Evolutionary conservation across 352 stramenopile genomes (phyloP).

Genomic region (Phytophthora aleatoria): DNA sequence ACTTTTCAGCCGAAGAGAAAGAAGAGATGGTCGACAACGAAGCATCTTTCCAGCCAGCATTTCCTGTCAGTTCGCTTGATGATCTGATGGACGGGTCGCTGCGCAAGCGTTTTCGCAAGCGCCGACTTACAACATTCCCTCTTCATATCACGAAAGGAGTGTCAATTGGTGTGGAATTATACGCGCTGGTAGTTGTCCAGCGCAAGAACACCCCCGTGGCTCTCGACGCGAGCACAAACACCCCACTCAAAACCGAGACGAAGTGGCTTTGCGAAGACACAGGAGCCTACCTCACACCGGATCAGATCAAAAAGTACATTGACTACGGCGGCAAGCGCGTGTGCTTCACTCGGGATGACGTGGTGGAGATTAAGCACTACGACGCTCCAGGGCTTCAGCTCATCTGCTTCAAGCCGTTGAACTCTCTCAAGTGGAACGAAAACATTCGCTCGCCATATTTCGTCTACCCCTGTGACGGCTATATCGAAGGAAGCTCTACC

Average conservation of each 20-base stretch:
- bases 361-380: conserved; percentile 83
- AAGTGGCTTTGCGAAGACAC: conserved; percentile 90
- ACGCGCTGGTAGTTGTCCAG: conserved; percentile 63
- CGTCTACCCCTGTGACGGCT: conserved; percentile 77
- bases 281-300: conserved; percentile 65
- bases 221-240: conserved; percentile 76
- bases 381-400: conserved; percentile 73
- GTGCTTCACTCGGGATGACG: conserved; percentile 81
- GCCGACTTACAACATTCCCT: conserved; percentile 66
- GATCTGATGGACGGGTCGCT: conserved; percentile 79
- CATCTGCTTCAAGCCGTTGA: conserved; percentile 79
- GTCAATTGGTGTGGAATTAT: conserved; percentile 81
- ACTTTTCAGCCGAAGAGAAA: conserved; percentile 44
- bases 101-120: conserved; percentile 83
- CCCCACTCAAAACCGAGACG: conserved; percentile 75
- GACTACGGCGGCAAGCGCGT: conserved; percentile 76
- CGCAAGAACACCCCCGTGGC: conserved; percentile 63
- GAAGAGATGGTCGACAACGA: conserved; percentile 33
- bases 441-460: conserved; percentile 84
- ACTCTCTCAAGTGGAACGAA: conserved; percentile 63
- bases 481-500: conserved; percentile 76
- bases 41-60: conserved; percentile 62
- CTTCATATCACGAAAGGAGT: conserved; percentile 75
- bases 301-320: conserved; percentile 82
- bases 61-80: conserved; percentile 72